These are phyloP conservation scores for Rhizopus microsporus DNA, from an alignment of 371 early-diverging fungal genomes.

Conservation along the genomic window DNA sequence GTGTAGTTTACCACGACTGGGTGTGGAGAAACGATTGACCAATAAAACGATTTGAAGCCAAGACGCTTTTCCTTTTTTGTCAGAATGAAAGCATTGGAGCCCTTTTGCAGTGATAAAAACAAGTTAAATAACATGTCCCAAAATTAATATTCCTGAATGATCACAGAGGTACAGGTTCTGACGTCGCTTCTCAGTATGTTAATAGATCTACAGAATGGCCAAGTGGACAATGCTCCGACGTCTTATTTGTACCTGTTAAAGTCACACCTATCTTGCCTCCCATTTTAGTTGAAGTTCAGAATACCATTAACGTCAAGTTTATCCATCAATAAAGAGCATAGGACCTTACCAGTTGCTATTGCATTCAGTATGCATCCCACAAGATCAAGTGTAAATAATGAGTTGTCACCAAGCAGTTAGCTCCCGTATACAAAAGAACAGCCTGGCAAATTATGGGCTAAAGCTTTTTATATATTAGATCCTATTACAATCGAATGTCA, in stretches of 20 bases:
- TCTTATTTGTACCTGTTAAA: constrained; percentile 5
- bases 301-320: constrained; percentile 11
- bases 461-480: constrained; percentile 46
- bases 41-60: no score
- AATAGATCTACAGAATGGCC: constrained; percentile 14
- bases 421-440: constrained; percentile 12
- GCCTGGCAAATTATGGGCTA: constrained; percentile 17
- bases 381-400: constrained; percentile 14
- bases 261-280: constrained; percentile 8
- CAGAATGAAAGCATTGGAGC: no score
- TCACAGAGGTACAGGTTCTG: constrained; percentile 2
- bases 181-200: constrained; percentile 5
- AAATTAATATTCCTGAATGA: no score
- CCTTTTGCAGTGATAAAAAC: no score
- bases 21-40: no score
- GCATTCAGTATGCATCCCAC: constrained; percentile 18
- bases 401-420: constrained; percentile 12
- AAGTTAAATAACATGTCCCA: no score
- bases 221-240: constrained; percentile 12
- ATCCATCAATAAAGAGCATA: constrained; percentile 13
- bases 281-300: not conserved
- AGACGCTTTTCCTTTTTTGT: no score
- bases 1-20: no score
- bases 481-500: constrained; percentile 29
- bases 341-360: constrained; percentile 6